Evolutionary conservation across 768 basidiomycete species (phyloP), one percentile per base, ranked within the genome.

Genomic region (Ramaria sp.): DNA sequence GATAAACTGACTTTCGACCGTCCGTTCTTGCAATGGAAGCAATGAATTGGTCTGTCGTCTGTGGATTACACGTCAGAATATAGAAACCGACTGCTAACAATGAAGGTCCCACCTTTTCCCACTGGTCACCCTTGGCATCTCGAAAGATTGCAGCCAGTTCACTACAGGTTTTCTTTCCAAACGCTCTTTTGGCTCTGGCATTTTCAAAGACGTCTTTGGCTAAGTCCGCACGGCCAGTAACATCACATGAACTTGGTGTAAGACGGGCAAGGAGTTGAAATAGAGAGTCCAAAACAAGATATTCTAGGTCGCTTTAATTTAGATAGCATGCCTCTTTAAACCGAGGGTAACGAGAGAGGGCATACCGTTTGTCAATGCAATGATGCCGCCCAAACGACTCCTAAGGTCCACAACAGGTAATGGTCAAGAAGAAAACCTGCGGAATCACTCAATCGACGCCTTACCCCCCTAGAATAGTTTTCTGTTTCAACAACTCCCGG

Each of bases 201-300:
- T 37, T 50, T 15, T 50, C 30, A n/a, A 50, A 50, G 13, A 50
- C 48, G 25, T 50, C 48, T 12, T 32, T 37, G 9, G 48, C 48
- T 15, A 50, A 30, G 13, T 15, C 48, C 30, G 28, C 24, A 34
- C 48, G 48, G n/a, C 30, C 48, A 5, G 8, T 24, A 20, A 30
- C n/a, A 18, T 50, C 48, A 12, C 16, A 9, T 34, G 48, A 22
- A 22, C 48, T 50, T 22, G 48, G 48, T n/a, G 48, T 50, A 20
- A 50, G 13, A 37, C 48, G 48, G 8, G 48, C 48, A n/a, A 50
- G 48, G 3, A 50, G 7, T 34, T 50, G 30, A 15, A 50, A 37
- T 10, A 50, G 30, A 4, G 48, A 20, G 28, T 50, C 48, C 18
- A 50, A 12, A 28, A 50, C 48, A 15, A 50, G 48, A 37, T 50